Evolutionary conservation across 768 basidiomycete species (phyloP), one percentile per base, ranked within the genome.

Genomic region (Lepiota subincarnata): DNA sequence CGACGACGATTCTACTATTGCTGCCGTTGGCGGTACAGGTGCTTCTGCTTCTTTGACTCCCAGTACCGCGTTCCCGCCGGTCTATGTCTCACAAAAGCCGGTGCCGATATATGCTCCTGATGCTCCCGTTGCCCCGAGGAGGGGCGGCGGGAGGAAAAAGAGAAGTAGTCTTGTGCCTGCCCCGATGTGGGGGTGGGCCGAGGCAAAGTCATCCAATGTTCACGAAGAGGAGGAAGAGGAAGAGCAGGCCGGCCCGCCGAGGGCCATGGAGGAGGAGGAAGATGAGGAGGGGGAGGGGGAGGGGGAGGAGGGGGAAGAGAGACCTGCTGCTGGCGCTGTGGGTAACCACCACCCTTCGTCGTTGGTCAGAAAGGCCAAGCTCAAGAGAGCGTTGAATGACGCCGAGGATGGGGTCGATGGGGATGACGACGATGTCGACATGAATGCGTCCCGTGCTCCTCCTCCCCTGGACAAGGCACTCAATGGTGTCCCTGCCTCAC

Each of bases 121-220:
- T 48, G 24, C 24, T 24, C 3, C 24, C 24, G 24, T 24, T 24
- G 24, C 5, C 5, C 3, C 24, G 20, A 63, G 62, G 18, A 59
- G 61, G 19, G 63, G 62, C 4, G 65, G 62, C 47, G 70, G 70
- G 12, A 68, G 76, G 57, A 77, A 72, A 66, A 81, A 82, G 62
- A 78, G 83, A 48, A 80, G 84, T 60, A 85, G 84, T 51, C 75
- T 89, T 55, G 83, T 89, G 0, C 87, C 89, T 24, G 83, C 83
- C 34, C 81, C 81, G 50, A 92, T 91, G 87, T 92, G 89, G 90
- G 88, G 80, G 20, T 92, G 90, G 89, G 88, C 83, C 60, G 83
- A 81, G 65, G 74, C 69, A 45, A 76, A 67, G 67, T 57, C 66
- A 13, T 26, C 59, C 28, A 62, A 55, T 47, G 59, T 54, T 31